Percentiles rank a stretch among this genome's conserved stretches.
Evolutionary conservation across 2,329 filamentous ascomycete species (phyloP).

Genomic region (Drechmeria coniospora): DNA sequence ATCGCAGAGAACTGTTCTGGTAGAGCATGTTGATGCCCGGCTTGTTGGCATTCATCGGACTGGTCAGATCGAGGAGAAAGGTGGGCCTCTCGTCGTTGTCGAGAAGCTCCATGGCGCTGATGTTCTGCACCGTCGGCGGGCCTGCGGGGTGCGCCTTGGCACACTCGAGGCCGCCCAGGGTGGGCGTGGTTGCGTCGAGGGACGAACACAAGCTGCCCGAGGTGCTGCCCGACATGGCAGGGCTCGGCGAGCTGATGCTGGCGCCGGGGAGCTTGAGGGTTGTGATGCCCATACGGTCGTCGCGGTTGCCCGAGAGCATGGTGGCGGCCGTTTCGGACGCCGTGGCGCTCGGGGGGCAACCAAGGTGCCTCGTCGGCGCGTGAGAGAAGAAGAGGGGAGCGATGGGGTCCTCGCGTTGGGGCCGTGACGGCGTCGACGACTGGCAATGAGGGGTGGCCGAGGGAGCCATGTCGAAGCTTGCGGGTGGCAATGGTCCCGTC

Average conservation of each 20-base stretch:
- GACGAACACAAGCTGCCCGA: constrained; percentile 37
- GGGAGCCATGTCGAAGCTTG: constrained; percentile 26
- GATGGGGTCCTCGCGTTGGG: constrained; percentile 20
- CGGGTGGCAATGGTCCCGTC: constrained; percentile 29
- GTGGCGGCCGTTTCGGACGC: constrained; percentile 26
- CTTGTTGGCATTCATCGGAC: constrained; percentile 36
- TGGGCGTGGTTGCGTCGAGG: constrained; percentile 34
- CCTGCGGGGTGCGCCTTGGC: too few relatives aligned
- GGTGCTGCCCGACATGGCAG: constrained; percentile 32
- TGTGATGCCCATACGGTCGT: constrained; percentile 30
- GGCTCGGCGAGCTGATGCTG: constrained; percentile 31
- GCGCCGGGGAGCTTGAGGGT: constrained; percentile 41
- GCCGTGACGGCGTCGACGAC: constrained; percentile 9
- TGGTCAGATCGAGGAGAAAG: constrained; percentile 55
- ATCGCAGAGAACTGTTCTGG: constrained; percentile 50
- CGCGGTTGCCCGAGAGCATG: constrained; percentile 31
- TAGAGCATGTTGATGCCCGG: constrained; percentile 48
- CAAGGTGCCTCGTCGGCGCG: constrained; percentile 19
- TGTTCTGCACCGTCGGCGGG: constrained; percentile 41
- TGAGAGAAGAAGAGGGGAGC: constrained; percentile 40
- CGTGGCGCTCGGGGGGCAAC: constrained; percentile 21
- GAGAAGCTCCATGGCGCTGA: constrained; percentile 57
- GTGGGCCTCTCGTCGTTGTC: constrained; percentile 65
- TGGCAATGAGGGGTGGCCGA: constrained; percentile 8
- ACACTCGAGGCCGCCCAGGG: constrained; percentile 38